phyloP scores from a whole-genome alignment of 352 stramenopile species.

The Phytophthora foliorum region DNA sequence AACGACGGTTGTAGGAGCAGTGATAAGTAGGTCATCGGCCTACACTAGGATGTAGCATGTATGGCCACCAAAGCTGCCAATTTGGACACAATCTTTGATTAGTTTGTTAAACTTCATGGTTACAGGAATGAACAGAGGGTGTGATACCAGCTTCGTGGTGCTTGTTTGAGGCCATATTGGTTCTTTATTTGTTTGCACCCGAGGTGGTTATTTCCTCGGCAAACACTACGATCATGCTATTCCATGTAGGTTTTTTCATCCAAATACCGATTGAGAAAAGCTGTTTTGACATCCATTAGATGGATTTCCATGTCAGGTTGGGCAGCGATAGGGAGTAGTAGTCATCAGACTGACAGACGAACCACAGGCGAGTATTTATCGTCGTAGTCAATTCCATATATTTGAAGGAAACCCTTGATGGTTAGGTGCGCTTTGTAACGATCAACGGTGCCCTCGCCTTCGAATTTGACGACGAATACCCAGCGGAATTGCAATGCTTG shows the following conservation, averaged over 20 bases:
- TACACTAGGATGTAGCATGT: no score
- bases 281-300: slow-evolving; percentile 28
- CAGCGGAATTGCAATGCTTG: slow-evolving; percentile 3
- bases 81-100: no score
- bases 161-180: slow-evolving; percentile 26
- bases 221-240: slow-evolving; percentile 9
- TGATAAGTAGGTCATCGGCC: no score
- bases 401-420: slow-evolving; percentile 9
- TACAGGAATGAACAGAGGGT: no score
- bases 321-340: slow-evolving; percentile 17
- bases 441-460: slow-evolving; percentile 3
- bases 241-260: slow-evolving; percentile 24
- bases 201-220: not conserved
- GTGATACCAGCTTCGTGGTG: no score
- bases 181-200: slow-evolving; percentile 17
- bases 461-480: slow-evolving; percentile 18
- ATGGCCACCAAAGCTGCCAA: no score
- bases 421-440: not conserved
- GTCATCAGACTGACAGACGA: not conserved
- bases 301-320: slow-evolving; percentile 20
- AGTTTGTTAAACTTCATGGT: no score
- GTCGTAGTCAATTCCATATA: slow-evolving; percentile 4
- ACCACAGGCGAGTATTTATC: slow-evolving; percentile 2
- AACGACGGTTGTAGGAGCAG: no score
- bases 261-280: slow-evolving; percentile 20